Percentiles rank a stretch among this genome's conserved stretches.
Conservation (phyloP, 2,329 filamentous ascomycete genomes). For the Huntiella savannae region DNA sequence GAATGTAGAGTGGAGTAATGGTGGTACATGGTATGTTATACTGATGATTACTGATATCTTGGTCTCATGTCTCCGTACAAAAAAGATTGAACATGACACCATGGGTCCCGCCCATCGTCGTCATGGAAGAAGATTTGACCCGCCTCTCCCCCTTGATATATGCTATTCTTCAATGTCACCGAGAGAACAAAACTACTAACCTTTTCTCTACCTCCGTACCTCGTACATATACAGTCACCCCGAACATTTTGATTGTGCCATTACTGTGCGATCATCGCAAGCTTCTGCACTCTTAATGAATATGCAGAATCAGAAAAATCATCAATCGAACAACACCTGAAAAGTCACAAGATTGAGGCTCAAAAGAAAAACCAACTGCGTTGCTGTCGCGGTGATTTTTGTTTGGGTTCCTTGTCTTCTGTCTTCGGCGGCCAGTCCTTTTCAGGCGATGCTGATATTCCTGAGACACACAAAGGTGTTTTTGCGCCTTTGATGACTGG, state of each 20-base stretch:
- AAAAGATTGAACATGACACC: not conserved
- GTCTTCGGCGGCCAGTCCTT: too few species aligned
- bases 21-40: constrained; percentile 17
- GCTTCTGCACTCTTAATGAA: not conserved
- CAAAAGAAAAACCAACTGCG: constrained; percentile 2
- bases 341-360: not conserved
- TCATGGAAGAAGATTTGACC: not conserved
- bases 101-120: constrained; percentile 5
- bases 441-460: too few species aligned
- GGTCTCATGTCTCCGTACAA: too few species aligned
- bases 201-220: not conserved
- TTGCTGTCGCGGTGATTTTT: not conserved
- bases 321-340: too few species aligned
- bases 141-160: not conserved
- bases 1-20: constrained; percentile 17
- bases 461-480: too few species aligned
- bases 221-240: not conserved
- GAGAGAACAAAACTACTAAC: not conserved
- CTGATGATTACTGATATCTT: too few species aligned
- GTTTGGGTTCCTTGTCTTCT: not conserved
- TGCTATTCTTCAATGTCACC: not conserved
- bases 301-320: too few species aligned
- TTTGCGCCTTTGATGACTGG: not conserved
- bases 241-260: constrained; percentile 1
- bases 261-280: not conserved